Conservation (phyloP, 2,329 filamentous ascomycete genomes). For the Leptographium wingfieldii region DNA sequence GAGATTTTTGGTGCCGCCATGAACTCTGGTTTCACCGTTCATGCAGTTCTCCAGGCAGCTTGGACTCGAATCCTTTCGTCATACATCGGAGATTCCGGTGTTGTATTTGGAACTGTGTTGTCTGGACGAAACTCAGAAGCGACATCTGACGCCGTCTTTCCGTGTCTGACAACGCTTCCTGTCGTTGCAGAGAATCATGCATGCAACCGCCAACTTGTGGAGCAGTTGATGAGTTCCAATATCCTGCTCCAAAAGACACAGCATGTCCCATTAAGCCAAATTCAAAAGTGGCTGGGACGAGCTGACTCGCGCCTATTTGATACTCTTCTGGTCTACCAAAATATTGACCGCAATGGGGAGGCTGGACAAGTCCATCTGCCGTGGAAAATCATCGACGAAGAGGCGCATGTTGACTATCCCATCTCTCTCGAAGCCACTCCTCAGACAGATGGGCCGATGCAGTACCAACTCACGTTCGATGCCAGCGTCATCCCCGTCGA, state of each 20-base stretch:
- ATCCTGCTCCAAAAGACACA: conserved; percentile 55
- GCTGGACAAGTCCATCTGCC: conserved; percentile 15
- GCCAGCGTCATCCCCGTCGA: conserved; percentile 50
- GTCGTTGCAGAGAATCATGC: conserved; percentile 44
- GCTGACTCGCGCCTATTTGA: conserved; percentile 62
- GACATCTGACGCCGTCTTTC: conserved; percentile 52
- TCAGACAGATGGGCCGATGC: conserved; percentile 29
- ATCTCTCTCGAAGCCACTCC: conserved; percentile 72
- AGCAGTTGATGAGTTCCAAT: conserved; percentile 53
- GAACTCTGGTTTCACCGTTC: conserved; percentile 53
- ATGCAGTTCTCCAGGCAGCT: conserved; percentile 61
- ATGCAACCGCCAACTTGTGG: conserved; percentile 44
- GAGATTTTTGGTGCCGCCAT: conserved; percentile 45
- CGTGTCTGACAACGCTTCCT: conserved; percentile 73
- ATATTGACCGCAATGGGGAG: conserved; percentile 22
- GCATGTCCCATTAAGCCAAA: conserved; percentile 54
- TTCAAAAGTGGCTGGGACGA: conserved; percentile 60
- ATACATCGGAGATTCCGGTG: conserved; percentile 61
- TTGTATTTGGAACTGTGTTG: conserved; percentile 70
- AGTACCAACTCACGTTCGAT: conserved; percentile 54
- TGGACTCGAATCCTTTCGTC: conserved; percentile 66
- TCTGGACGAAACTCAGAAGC: conserved; percentile 56
- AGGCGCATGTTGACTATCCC: conserved; percentile 61
- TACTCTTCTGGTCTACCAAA: conserved; percentile 75
- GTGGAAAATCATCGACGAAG: conserved; percentile 53